A percentile compares a stretch with the other conserved stretches of the same genome.
Evolutionary conservation across 495 filamentous ascomycete genomes (phyloP).

Genomic region (Recurvomyces mirabilis): DNA sequence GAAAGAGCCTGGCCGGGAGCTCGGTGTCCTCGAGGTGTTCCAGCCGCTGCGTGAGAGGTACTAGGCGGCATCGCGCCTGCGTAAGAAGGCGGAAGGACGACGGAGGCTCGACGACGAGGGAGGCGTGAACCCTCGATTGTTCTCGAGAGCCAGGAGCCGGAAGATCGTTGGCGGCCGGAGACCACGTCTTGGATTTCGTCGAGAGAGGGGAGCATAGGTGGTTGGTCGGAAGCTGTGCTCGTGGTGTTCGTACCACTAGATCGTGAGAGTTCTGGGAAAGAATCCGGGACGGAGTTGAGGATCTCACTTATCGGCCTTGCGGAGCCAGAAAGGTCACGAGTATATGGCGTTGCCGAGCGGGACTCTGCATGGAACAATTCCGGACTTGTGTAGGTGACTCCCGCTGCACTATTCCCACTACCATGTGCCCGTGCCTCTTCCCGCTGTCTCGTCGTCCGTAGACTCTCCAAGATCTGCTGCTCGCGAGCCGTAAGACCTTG

Average conservation of each 20-base stretch:
- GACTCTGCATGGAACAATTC: too few relatives aligned
- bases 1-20: background rate
- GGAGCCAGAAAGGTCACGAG: constrained; percentile 7
- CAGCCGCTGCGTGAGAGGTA: too few relatives aligned
- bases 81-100: constrained; percentile 17
- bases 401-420: constrained; percentile 22
- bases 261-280: constrained; percentile 15
- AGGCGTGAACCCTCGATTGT: constrained; percentile 11
- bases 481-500: constrained; percentile 46
- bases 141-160: background rate
- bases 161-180: background rate
- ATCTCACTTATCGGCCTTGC: constrained; percentile 12
- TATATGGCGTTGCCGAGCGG: too few relatives aligned
- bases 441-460: constrained; percentile 34
- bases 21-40: constrained; percentile 1
- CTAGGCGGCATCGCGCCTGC: too few relatives aligned
- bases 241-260: constrained; percentile 4
- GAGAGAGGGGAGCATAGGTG: background rate
- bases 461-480: constrained; percentile 46
- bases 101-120: constrained; percentile 24
- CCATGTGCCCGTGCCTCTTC: constrained; percentile 24
- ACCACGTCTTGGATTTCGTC: background rate
- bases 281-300: constrained; percentile 11
- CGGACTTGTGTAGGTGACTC: constrained; percentile 35
- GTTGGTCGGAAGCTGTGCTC: too few relatives aligned